These are phyloP conservation scores for Ogataea zsoltii DNA, from an alignment of 805 yeast species.

Conservation along the genomic window DNA sequence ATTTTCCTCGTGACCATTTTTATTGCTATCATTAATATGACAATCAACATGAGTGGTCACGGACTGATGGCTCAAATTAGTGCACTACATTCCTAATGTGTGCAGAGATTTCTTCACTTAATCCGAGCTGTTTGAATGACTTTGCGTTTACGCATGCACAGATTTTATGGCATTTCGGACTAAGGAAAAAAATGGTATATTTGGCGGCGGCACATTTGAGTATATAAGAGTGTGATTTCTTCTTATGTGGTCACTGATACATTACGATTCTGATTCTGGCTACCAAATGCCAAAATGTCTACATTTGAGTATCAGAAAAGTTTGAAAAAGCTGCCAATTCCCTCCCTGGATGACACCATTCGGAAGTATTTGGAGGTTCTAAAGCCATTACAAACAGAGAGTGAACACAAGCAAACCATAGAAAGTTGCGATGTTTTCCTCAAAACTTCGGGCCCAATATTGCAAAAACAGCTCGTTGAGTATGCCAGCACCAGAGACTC, in stretches of 20 bases:
- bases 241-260: too few species aligned
- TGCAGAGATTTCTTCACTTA: too few species aligned
- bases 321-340: slow-evolving; percentile 75
- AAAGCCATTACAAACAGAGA: slow-evolving; percentile 78
- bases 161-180: too few species aligned
- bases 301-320: slow-evolving; percentile 63
- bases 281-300: slow-evolving; percentile 10
- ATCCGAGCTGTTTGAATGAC: too few species aligned
- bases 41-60: too few species aligned
- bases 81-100: too few species aligned
- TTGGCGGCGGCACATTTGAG: too few species aligned
- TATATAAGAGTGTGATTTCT: too few species aligned
- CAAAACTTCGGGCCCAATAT: slow-evolving; percentile 52
- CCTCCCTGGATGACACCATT: slow-evolving; percentile 69
- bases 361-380: slow-evolving; percentile 62
- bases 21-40: background rate
- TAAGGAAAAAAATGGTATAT: too few species aligned
- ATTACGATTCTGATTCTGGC: background rate
- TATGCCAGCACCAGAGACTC: slow-evolving; percentile 68
- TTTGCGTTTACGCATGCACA: too few species aligned
- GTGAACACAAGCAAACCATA: slow-evolving; percentile 63
- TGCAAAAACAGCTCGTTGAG: slow-evolving; percentile 62
- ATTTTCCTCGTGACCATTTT: slow-evolving; percentile 4
- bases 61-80: too few species aligned
- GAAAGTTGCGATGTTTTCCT: slow-evolving; percentile 60